Percentiles rank a stretch among this genome's conserved stretches.
Evolutionary conservation across 2,329 filamentous ascomycete species (phyloP).

Genomic region (Albifimbria verrucaria): DNA sequence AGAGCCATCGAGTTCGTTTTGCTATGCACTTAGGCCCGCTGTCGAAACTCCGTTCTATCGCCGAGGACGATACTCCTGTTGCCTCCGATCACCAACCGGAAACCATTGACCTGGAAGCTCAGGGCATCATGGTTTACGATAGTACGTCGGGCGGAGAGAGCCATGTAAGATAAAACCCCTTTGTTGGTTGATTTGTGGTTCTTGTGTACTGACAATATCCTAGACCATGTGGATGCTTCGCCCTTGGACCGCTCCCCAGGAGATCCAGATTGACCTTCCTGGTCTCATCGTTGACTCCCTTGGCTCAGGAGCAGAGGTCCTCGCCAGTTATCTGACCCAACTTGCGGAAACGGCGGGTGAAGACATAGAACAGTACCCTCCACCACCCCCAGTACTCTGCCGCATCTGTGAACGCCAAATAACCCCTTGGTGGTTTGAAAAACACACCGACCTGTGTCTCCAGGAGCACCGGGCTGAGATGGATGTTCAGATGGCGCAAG

Average conservation of each 20-base stretch:
- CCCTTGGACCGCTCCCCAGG: constrained; percentile 80
- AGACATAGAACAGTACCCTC: constrained; percentile 72
- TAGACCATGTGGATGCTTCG: constrained; percentile 99
- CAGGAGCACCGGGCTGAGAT: constrained; percentile 96
- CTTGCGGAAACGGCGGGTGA: constrained; percentile 80
- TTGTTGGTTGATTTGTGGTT: too few species aligned
- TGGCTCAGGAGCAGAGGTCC: constrained; percentile 88
- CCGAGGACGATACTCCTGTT: background rate
- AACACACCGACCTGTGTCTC: constrained; percentile 92
- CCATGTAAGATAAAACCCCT: constrained; percentile 67
- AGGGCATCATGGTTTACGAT: constrained; percentile 98
- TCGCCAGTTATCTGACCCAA: constrained; percentile 88
- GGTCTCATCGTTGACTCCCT: constrained; percentile 86
- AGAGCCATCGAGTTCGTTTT: constrained; percentile 87
- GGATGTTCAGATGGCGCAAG: constrained; percentile 95
- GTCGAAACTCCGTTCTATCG: constrained; percentile 58
- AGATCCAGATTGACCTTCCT: constrained; percentile 95
- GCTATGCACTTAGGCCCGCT: constrained; percentile 65
- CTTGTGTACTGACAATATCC: constrained; percentile 21
- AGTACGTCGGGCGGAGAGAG: constrained; percentile 80
- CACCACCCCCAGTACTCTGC: constrained; percentile 85
- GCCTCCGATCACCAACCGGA: constrained; percentile 19
- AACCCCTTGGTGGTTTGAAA: constrained; percentile 99
- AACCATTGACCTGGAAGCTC: constrained; percentile 80
- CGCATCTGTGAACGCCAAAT: constrained; percentile 98